Conservation (phyloP, 192 early-diverging fungal species). For the Chytriomyces sp. region DNA sequence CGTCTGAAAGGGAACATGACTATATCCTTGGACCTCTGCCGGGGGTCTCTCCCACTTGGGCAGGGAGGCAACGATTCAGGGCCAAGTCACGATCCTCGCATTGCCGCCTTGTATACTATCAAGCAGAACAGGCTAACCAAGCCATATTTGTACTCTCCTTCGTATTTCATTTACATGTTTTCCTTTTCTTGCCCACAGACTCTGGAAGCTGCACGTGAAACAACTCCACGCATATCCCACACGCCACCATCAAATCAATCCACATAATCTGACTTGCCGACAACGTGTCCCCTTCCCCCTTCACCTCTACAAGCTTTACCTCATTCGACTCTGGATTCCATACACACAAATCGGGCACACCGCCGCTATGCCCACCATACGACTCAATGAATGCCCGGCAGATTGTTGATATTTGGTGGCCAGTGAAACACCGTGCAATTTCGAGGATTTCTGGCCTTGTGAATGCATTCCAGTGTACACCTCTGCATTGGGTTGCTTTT, state of each 20-base stretch:
- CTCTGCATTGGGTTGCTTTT: conserved; percentile 26
- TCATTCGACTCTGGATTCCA: conserved; percentile 43
- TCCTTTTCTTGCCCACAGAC: neutral
- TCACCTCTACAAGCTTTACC: conserved; percentile 56
- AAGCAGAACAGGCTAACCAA: too few relatives aligned
- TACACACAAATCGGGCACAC: conserved; percentile 56
- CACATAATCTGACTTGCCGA: conserved; percentile 55
- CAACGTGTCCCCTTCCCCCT: conserved; percentile 53
- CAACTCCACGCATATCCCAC: conserved; percentile 44
- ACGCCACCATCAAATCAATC: conserved; percentile 42
- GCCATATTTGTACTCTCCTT: too few relatives aligned
- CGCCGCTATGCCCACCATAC: conserved; percentile 52
- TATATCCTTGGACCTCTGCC: too few relatives aligned
- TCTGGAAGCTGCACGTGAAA: conserved; percentile 41
- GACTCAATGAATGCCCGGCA: conserved; percentile 40
- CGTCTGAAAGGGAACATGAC: too few relatives aligned
- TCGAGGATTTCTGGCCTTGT: conserved; percentile 37
- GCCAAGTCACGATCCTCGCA: too few relatives aligned
- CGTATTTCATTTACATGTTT: neutral
- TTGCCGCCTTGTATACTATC: too few relatives aligned
- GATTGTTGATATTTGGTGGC: conserved; percentile 37
- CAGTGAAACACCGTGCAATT: conserved; percentile 41
- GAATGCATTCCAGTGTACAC: conserved; percentile 48
- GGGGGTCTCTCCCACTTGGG: too few relatives aligned
- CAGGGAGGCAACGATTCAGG: too few relatives aligned